These are phyloP conservation scores for Punica granatum DNA, from an alignment of 345 rosid genomes.

Conservation along the genomic window DNA sequence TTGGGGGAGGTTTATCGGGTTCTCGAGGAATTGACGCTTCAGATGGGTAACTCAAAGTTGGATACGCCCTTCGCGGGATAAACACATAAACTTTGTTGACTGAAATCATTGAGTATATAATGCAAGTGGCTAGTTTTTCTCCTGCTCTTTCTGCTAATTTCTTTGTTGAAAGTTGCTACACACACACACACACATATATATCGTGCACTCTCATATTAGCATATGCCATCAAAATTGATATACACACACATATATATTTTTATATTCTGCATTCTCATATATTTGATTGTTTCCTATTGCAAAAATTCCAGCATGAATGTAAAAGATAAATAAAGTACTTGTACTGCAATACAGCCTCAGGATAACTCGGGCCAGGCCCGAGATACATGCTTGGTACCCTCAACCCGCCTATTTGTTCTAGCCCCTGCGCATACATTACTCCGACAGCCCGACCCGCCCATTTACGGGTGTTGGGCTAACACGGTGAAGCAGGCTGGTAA, in stretches of 20 bases:
- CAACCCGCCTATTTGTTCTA: background rate
- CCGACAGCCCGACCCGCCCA: background rate
- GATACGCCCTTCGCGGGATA: background rate
- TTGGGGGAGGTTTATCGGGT: conserved; percentile 12
- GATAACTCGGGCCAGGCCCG: background rate
- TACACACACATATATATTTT: too few species aligned
- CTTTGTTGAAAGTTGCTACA: too few species aligned
- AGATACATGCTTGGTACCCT: background rate
- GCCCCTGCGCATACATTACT: too few species aligned
- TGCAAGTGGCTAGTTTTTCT: too few species aligned
- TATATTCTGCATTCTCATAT: too few species aligned
- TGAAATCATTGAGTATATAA: background rate
- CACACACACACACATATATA: too few species aligned
- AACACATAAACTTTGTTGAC: background rate
- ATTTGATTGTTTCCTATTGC: background rate
- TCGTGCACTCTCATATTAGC: too few species aligned
- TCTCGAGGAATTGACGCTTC: conserved; percentile 26
- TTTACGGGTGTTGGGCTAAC: background rate
- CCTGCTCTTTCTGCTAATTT: too few species aligned
- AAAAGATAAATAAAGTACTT: background rate
- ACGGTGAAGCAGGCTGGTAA: background rate
- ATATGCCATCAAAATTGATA: too few species aligned
- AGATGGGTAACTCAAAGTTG: conserved; percentile 11
- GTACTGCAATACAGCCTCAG: background rate
- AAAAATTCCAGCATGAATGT: background rate